Conservation (phyloP, 805 yeast genomes). For the Candida coquimbonensis region DNA sequence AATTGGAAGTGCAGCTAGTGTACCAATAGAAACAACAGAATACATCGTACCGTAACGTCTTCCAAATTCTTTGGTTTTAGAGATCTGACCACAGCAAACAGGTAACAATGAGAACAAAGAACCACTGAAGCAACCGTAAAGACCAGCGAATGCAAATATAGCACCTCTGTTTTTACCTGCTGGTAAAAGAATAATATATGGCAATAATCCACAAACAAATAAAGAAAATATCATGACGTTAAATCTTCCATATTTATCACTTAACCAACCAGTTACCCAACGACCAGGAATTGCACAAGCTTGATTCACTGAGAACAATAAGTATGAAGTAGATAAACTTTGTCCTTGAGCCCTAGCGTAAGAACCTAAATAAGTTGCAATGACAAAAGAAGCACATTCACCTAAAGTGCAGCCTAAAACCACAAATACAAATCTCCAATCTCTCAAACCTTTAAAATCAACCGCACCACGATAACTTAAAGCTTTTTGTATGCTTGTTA, state of each 20-base stretch:
- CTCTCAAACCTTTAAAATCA: slow-evolving; percentile 34
- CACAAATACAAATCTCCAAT: slow-evolving; percentile 35
- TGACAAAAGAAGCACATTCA: slow-evolving; percentile 38
- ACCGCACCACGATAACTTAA: slow-evolving; percentile 5
- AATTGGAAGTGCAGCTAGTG: slow-evolving; percentile 42
- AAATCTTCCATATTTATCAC: slow-evolving; percentile 44
- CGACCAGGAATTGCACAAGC: slow-evolving; percentile 37
- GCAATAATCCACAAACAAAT: not conserved
- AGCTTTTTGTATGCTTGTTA: not conserved
- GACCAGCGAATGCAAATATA: slow-evolving; percentile 35
- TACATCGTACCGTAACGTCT: slow-evolving; percentile 51
- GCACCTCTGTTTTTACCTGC: not conserved
- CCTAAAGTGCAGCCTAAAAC: slow-evolving; percentile 38
- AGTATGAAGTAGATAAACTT: slow-evolving; percentile 30
- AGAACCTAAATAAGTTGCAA: slow-evolving; percentile 43
- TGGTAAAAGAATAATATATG: not conserved
- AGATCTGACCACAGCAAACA: slow-evolving; percentile 52
- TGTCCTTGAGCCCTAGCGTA: slow-evolving; percentile 42
- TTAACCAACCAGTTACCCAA: slow-evolving; percentile 34
- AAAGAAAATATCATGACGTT: slow-evolving; percentile 22
- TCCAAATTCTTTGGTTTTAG: slow-evolving; percentile 46
- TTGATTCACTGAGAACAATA: slow-evolving; percentile 39
- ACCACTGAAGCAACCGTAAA: slow-evolving; percentile 49
- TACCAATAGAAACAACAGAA: slow-evolving; percentile 49
- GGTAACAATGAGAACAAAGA: slow-evolving; percentile 50